Conservation (phyloP, 495 filamentous ascomycete genomes). For the Staphylotrichum tortipilum region DNA sequence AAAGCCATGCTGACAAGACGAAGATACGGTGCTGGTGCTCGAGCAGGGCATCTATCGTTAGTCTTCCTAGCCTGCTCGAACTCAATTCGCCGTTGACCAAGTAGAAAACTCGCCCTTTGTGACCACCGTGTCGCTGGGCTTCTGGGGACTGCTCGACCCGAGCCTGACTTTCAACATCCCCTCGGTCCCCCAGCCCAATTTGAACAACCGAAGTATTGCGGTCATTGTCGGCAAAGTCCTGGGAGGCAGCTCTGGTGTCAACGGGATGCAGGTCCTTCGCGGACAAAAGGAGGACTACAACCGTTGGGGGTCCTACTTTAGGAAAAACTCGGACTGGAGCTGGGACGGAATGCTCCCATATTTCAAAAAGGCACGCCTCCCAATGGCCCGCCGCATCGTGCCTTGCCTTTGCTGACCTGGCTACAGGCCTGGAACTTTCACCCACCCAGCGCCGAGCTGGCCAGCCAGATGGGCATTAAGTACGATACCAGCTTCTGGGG, state of each 20-base stretch:
- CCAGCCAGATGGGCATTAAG: slow-evolving; percentile 24
- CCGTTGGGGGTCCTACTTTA: slow-evolving; percentile 34
- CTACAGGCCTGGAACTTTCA: slow-evolving; percentile 33
- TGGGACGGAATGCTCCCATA: slow-evolving; percentile 41
- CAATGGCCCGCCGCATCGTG: no score
- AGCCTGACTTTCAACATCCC: slow-evolving; percentile 26
- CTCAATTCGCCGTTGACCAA: not conserved
- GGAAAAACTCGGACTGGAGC: slow-evolving; percentile 27
- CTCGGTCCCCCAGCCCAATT: slow-evolving; percentile 28
- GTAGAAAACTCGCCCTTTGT: slow-evolving; percentile 11
- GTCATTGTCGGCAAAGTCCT: slow-evolving; percentile 31
- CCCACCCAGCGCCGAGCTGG: slow-evolving; percentile 21
- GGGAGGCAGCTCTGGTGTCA: slow-evolving; percentile 41
- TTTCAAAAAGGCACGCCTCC: slow-evolving; percentile 23
- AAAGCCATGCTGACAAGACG: not conserved
- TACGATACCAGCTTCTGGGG: slow-evolving; percentile 32
- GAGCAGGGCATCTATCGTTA: slow-evolving; percentile 13
- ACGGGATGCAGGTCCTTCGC: slow-evolving; percentile 37
- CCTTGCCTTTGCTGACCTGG: no score
- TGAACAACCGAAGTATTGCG: slow-evolving; percentile 25
- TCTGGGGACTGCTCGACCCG: slow-evolving; percentile 10
- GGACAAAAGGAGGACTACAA: slow-evolving; percentile 38
- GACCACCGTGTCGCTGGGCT: slow-evolving; percentile 7
- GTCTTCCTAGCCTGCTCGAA: not conserved
- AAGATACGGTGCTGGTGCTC: slow-evolving; percentile 17